Base-by-base conservation (phyloP, 208 protist species). In the Polymyxa betae region DNA sequence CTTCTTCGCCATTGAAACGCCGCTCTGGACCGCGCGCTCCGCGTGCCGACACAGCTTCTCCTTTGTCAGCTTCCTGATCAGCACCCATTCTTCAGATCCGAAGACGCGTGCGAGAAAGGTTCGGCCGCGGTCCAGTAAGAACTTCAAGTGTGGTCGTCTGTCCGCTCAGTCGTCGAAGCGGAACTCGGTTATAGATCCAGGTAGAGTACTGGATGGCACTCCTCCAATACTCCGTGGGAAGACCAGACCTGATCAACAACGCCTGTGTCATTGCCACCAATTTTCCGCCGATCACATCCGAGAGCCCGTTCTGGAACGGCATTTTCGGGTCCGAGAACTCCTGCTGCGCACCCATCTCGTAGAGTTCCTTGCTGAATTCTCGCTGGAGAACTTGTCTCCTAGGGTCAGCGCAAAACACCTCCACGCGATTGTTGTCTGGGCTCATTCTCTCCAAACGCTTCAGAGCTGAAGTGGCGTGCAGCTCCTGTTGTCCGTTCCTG, bases 301-400 rank as follows among this genome's bases (percentile, higher is more conserved):
- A 5, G 16, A 82, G n/a, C 5, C 72, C 72, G 72, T 82, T 82
- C 72, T 82, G 72, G n/a, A 45, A 43, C 72, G 72, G 72, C 5
- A 5, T 5, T 20, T 82, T n/a, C 72, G 72, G 5, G 72, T 82
- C 72, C 16, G 16, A 38, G 16, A 82, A 40, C 72, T 82, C 72
- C 5, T 40, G 16, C 5, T 35, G 35, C 16, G 35, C 35, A 5
- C 72, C n/a, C n/a, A 20, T 5, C 16, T 60, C n/a, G 5, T 43
- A 20, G 16, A 43, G 16, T 45, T 5, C 72, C n/a, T 35, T 43
- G 16, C 5, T 5, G 12, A 82, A 43, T 35, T 43, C 12, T 5
- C 35, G 10, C 5, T 12, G 29, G 54, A 29, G 16, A 29, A 66
- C 16, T 29, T 66, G 20, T 16, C 72, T n/a, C 5, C n/a, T n/a